A percentile compares a stretch with the other conserved stretches of the same genome.
phyloP scores from a whole-genome alignment of 768 basidiomycete species.

The Nidularia pulvinata region DNA sequence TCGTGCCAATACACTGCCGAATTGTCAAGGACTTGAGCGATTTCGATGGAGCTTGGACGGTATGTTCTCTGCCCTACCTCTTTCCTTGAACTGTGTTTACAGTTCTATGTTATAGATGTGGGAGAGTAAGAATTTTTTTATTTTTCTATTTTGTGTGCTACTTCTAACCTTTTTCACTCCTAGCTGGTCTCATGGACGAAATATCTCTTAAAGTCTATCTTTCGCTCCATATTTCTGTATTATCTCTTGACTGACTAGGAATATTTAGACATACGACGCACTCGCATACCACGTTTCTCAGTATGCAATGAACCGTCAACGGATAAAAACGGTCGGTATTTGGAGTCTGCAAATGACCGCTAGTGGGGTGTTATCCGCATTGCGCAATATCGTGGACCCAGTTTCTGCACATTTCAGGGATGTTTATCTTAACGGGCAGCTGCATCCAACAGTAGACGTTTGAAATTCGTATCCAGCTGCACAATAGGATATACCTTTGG shows the following conservation, averaged over 20 bases:
- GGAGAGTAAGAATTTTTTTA: constrained; percentile 68
- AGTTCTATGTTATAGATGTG: constrained; percentile 61
- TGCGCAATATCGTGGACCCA: constrained; percentile 80
- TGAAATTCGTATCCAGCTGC: too few species aligned
- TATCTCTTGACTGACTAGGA: not conserved
- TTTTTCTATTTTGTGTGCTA: constrained; percentile 2
- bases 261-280: constrained; percentile 77
- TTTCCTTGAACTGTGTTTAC: constrained; percentile 9
- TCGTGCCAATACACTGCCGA: constrained; percentile 92
- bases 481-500: too few species aligned
- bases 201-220: constrained; percentile 76
- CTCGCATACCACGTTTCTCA: constrained; percentile 95
- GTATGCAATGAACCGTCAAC: constrained; percentile 80
- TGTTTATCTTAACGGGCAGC: constrained; percentile 27
- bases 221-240: not conserved
- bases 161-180: constrained; percentile 11
- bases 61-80: constrained; percentile 30
- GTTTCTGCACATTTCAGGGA: constrained; percentile 45
- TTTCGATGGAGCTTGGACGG: constrained; percentile 97
- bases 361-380: constrained; percentile 76
- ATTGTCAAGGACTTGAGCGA: constrained; percentile 82
- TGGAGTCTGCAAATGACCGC: constrained; percentile 98
- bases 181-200: constrained; percentile 91
- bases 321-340: constrained; percentile 86
- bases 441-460: too few species aligned